Evolutionary conservation across 306 rosid genomes (phyloP).

Genomic region (Sicyos baderoa): DNA sequence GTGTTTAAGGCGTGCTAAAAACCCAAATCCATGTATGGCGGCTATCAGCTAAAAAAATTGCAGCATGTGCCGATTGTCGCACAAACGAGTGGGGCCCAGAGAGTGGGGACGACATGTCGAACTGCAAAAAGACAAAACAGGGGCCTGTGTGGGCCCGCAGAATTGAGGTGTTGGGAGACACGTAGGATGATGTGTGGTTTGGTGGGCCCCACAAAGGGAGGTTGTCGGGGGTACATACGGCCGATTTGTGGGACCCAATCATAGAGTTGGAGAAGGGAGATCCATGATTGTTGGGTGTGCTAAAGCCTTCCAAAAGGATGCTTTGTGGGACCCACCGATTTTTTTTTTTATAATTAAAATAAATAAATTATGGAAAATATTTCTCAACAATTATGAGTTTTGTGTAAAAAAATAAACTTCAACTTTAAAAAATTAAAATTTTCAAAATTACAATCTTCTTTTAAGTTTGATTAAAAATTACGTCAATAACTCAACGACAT

Average conservation of each 20-base stretch:
- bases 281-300: constrained; percentile 19
- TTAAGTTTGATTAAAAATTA: too few relatives aligned
- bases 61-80: constrained; percentile 38
- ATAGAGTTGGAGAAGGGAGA: constrained; percentile 30
- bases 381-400: too few relatives aligned
- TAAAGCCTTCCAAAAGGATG: not conserved
- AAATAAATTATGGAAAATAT: too few relatives aligned
- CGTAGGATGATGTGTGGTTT: constrained; percentile 48
- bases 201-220: constrained; percentile 49
- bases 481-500: too few relatives aligned
- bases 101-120: constrained; percentile 57
- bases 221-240: constrained; percentile 53
- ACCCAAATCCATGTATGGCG: constrained; percentile 42
- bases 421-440: too few relatives aligned
- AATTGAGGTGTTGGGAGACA: constrained; percentile 63
- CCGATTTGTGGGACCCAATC: constrained; percentile 54
- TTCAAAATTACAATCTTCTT: too few relatives aligned
- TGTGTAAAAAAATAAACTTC: too few relatives aligned
- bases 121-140: constrained; percentile 21
- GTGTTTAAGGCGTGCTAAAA: constrained; percentile 43
- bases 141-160: constrained; percentile 35
- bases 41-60: constrained; percentile 34
- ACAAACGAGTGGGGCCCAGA: constrained; percentile 59
- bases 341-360: not conserved
- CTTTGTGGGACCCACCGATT: not conserved